These are phyloP conservation scores for Plasmodium coatneyi DNA, from an alignment of 169 alveolate genomes.

Conservation along the genomic window DNA sequence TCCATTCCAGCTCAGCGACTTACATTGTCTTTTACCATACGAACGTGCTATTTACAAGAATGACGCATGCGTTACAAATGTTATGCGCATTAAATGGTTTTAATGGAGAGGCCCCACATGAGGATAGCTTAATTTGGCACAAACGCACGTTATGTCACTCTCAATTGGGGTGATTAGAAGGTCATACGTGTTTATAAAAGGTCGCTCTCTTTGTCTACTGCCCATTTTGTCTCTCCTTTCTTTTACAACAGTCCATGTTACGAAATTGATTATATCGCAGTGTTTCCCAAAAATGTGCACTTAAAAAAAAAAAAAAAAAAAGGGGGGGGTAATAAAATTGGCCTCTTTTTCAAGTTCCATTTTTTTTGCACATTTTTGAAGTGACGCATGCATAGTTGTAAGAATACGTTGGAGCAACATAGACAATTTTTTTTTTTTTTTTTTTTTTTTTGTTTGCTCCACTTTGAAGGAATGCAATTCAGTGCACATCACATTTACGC, in stretches of 20 bases:
- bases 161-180: background rate
- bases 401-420: background rate
- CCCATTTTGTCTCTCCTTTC: background rate
- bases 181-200: background rate
- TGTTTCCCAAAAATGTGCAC: background rate
- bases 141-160: background rate
- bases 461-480: slow-evolving; percentile 3
- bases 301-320: background rate
- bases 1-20: background rate
- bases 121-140: background rate
- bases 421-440: background rate
- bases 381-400: background rate
- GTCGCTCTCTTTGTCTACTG: background rate
- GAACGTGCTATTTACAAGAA: background rate
- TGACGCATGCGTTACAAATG: background rate
- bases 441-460: background rate
- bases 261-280: background rate
- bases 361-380: background rate
- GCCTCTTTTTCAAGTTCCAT: background rate
- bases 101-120: background rate
- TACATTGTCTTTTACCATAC: background rate
- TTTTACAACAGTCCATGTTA: background rate
- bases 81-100: background rate
- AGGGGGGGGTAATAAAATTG: background rate
- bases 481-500: background rate